Evolutionary conservation across 2,329 filamentous ascomycete species (phyloP).

Genomic region (Lachnellula cervina): DNA sequence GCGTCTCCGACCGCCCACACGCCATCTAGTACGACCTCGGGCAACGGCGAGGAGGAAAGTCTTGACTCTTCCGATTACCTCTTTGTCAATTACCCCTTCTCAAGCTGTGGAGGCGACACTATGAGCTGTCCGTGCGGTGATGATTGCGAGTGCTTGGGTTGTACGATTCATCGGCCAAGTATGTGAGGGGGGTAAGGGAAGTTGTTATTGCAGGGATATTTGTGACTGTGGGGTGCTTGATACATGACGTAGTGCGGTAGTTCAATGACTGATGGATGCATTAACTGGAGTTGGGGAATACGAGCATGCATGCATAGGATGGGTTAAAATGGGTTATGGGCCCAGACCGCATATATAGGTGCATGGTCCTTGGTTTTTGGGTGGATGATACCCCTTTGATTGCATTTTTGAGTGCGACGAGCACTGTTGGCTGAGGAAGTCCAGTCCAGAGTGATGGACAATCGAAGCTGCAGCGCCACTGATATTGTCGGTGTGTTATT

Average conservation of each 20-base stretch:
- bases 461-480: no score
- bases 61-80: slow-evolving; percentile 48
- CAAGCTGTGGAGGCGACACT: slow-evolving; percentile 44
- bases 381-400: no score
- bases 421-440: no score
- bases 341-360: background rate
- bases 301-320: background rate
- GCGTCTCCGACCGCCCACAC: slow-evolving; percentile 26
- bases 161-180: slow-evolving; percentile 34
- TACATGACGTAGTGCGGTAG: background rate
- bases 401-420: no score
- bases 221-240: background rate
- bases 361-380: background rate
- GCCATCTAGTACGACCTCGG: slow-evolving; percentile 27
- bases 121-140: slow-evolving; percentile 54
- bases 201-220: background rate
- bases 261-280: background rate
- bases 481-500: no score
- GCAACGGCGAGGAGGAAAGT: slow-evolving; percentile 43
- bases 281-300: background rate
- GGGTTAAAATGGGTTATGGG: background rate
- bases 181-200: background rate
- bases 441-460: no score
- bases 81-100: slow-evolving; percentile 52
- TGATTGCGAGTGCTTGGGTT: slow-evolving; percentile 54